Base-by-base conservation (phyloP, 2,329 filamentous ascomycete species). In the Metarhizium album region DNA sequence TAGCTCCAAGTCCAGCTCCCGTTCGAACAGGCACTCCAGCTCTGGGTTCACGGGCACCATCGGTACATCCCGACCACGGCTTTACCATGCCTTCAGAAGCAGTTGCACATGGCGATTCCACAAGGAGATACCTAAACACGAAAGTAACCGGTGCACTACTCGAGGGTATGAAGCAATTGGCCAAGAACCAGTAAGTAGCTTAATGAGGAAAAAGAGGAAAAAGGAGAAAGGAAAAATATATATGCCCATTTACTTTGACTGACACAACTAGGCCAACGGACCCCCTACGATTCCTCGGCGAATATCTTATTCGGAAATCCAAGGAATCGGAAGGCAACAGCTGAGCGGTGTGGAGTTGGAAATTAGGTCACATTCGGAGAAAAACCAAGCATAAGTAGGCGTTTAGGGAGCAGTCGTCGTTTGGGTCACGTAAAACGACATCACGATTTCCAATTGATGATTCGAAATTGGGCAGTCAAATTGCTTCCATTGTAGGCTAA, bases 101-200 rank as follows among this genome's bases (percentile, higher is more conserved):
- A 14, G 74, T 78, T 1, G 67, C 75, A 1, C 82, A 87, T 60
- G 84, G 85, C 45, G 85, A 84, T 22, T 80, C 83, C 1, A 80
- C 81, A 4, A 77, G 86, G 43, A 76, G 80, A 59, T 90, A 88
- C 63, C 67, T 90, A 58, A 89, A 89, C 61, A 74, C 76, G 46
- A 86, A 82, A 59, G 77, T 90, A 40, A 86, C 84, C 0, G 79
- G 79, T 1, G 75, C 78, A 24, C 61, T 90, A 52, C 68, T 89
- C 38, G 84, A 89, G 59, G 86, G 84, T 23, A 86, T 90, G 83
- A 89, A 88, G 69, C 67, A 76, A 50, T 64, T 90, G 53, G 83
- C 83, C 4, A 82, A 79, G 57, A 82, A 88, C 42, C 79, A 84
- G 85, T 88, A 67, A 61, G 83, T 75, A 51, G 80, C 47, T 42